Evolutionary conservation across 1,139 yeast genomes (phyloP).

Genomic region (Citeromyces hawaiiensis): DNA sequence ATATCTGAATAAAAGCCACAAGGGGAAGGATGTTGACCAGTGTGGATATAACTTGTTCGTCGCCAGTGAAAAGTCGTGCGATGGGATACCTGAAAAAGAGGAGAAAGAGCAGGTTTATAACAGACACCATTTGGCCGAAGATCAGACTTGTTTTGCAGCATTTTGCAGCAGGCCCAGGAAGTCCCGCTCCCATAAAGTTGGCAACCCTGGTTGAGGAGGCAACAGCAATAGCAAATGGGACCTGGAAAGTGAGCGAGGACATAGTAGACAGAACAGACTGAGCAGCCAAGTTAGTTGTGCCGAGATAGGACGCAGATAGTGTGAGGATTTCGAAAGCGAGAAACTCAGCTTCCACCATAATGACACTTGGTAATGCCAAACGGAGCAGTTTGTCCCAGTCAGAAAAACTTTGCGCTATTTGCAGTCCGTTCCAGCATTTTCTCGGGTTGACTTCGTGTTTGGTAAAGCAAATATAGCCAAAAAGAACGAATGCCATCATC

Average conservation of each 20-base stretch:
- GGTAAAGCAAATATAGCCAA: slow-evolving; percentile 30
- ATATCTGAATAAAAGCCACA: slow-evolving; percentile 46
- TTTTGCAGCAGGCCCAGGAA: slow-evolving; percentile 31
- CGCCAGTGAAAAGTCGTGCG: slow-evolving; percentile 37
- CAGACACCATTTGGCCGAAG: slow-evolving; percentile 25
- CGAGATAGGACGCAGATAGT: slow-evolving; percentile 46
- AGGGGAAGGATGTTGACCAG: slow-evolving; percentile 38
- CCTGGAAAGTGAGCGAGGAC: slow-evolving; percentile 55
- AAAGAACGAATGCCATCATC: slow-evolving; percentile 41
- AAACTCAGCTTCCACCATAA: slow-evolving; percentile 62
- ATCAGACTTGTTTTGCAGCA: slow-evolving; percentile 16
- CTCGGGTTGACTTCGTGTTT: slow-evolving; percentile 39
- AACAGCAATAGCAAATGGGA: slow-evolving; percentile 64
- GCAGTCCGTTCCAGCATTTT: slow-evolving; percentile 44
- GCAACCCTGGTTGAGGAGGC: slow-evolving; percentile 71
- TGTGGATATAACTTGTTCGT: slow-evolving; percentile 29
- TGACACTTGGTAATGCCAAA: slow-evolving; percentile 45
- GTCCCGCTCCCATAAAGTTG: slow-evolving; percentile 65
- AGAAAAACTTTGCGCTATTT: slow-evolving; percentile 24
- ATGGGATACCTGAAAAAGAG: slow-evolving; percentile 27
- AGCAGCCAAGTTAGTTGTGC: slow-evolving; percentile 60
- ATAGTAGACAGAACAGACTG: slow-evolving; percentile 63
- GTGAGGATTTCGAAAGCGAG: slow-evolving; percentile 55
- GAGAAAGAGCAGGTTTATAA: slow-evolving; percentile 8
- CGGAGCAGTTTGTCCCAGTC: slow-evolving; percentile 40